Base-by-base conservation (phyloP, 257 asterid genomes). In the Haberlea rhodopensis region DNA sequence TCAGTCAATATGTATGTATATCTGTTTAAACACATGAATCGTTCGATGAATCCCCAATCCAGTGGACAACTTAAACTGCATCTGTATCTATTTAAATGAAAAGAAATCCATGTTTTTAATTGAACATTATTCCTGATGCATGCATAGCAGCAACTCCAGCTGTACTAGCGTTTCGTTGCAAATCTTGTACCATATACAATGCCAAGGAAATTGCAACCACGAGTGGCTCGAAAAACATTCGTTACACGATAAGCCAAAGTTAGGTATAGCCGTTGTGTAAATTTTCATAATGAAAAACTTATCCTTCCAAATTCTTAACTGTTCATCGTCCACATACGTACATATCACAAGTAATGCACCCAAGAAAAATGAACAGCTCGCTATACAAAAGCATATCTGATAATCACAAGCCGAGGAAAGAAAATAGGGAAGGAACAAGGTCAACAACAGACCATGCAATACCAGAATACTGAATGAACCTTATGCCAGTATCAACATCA, bases 391-490 rank as follows among this genome's bases (percentile, higher is more conserved):
- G 16, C n/a, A n/a, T 6, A 11, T 37, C 10, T 43, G 51, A 13
- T 43, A 43, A 70, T 91, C 89, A 91, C 71, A 94, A 77, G 71
- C 89, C 80, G 23, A 87, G 65, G 65, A 68, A 78, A 60, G 80
- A 75, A 77, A 90, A 90, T 22, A 85, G 15, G 43, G 89, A 87
- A 59, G 99, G 97, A 76, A 90, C 99, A 56, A 86, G 97, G 75
- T 88, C 99, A 64, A 88, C 99, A 21, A 88, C 95, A 2, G 95
- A 88, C 96, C 97, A 94, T 13, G 96, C 96, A 66, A 90, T 95
- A 61, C 96, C 95, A 70, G 97, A 79, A 60, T 94, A 94, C 76
- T 94, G 99, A 70, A 94, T 61, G 73, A 94, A 88, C 85, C 97
- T 86, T 69, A 90, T 90, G 75, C 99, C 95, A 6, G 97, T 90